Percentiles rank a stretch among this genome's conserved stretches.
Evolutionary conservation across 208 protist genomes (phyloP).

Genomic region (Trypanosoma avium): DNA sequence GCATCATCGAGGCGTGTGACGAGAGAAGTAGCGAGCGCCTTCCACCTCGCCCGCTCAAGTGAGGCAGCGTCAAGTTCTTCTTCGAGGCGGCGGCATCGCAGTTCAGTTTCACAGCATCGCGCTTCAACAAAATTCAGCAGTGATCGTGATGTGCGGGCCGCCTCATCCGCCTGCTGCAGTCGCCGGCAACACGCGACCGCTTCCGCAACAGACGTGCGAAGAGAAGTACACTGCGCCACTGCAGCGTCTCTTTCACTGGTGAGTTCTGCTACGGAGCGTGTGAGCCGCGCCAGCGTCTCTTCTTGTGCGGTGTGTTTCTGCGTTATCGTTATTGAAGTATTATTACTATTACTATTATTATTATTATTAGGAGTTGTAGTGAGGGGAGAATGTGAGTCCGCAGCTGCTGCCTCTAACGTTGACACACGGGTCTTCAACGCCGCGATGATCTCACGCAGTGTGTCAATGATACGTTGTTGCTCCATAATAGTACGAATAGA

Average conservation of each 20-base stretch:
- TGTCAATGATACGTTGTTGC: conserved; percentile 68
- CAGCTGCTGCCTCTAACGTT: conserved; percentile 11
- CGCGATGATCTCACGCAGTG: conserved; percentile 54
- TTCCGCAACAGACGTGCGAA: conserved; percentile 15
- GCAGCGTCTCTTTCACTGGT: conserved; percentile 30
- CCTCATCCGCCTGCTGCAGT: conserved; percentile 20
- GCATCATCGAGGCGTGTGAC: conserved; percentile 21
- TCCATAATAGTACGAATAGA: conserved; percentile 64
- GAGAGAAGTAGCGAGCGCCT: conserved; percentile 40
- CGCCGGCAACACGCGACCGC: conserved; percentile 1
- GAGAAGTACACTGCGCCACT: conserved; percentile 8
- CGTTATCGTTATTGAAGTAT: neutral
- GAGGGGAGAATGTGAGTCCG: neutral
- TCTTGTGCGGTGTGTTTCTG: too few relatives aligned
- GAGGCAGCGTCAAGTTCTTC: conserved; percentile 24
- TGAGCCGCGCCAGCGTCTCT: neutral
- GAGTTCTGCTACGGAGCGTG: conserved; percentile 6
- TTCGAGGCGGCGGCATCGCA: conserved; percentile 27
- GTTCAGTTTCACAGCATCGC: conserved; percentile 27
- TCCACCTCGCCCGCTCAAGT: conserved; percentile 42
- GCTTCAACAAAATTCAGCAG: conserved; percentile 24
- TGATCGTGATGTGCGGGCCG: conserved; percentile 20
- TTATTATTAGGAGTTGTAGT: neutral
- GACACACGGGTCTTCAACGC: conserved; percentile 43
- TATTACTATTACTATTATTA: neutral